Conservation (phyloP, 306 rosid species). For the Clitoria ternatea region DNA sequence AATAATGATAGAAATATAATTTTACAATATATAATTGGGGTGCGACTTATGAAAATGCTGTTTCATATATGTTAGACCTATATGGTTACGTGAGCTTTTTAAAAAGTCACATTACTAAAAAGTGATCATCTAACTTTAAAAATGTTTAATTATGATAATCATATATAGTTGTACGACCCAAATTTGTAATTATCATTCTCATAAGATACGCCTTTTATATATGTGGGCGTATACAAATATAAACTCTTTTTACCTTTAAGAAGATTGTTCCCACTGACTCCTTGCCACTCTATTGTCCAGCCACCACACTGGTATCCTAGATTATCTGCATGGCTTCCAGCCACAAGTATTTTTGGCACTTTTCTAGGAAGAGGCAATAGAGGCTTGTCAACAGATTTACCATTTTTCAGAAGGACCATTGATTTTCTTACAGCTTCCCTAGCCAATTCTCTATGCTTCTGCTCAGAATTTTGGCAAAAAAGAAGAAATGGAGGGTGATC, state of each 20-base stretch:
- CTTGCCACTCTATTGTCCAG: slow-evolving; percentile 60
- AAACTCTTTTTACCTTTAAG: slow-evolving; percentile 18
- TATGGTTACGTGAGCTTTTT: too few species aligned
- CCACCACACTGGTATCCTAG: slow-evolving; percentile 61
- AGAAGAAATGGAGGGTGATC: background rate
- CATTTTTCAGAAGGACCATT: slow-evolving; percentile 44
- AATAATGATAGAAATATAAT: too few species aligned
- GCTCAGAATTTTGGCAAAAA: slow-evolving; percentile 9
- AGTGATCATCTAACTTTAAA: too few species aligned
- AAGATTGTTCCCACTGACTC: slow-evolving; percentile 42
- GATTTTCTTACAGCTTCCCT: slow-evolving; percentile 52
- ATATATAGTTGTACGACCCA: too few species aligned
- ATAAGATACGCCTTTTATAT: too few species aligned
- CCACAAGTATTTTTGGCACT: slow-evolving; percentile 44
- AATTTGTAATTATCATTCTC: too few species aligned
- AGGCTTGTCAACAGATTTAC: slow-evolving; percentile 27
- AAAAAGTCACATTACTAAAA: too few species aligned
- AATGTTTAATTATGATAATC: too few species aligned
- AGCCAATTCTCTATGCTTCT: slow-evolving; percentile 44
- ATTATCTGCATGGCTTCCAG: slow-evolving; percentile 57
- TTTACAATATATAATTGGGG: too few species aligned
- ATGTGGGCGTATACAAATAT: background rate
- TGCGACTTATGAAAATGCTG: too few species aligned
- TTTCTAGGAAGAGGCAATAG: slow-evolving; percentile 42
- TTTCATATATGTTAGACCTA: too few species aligned